Base-by-base conservation (phyloP, 495 filamentous ascomycete genomes). In the Aspergillus steynii region DNA sequence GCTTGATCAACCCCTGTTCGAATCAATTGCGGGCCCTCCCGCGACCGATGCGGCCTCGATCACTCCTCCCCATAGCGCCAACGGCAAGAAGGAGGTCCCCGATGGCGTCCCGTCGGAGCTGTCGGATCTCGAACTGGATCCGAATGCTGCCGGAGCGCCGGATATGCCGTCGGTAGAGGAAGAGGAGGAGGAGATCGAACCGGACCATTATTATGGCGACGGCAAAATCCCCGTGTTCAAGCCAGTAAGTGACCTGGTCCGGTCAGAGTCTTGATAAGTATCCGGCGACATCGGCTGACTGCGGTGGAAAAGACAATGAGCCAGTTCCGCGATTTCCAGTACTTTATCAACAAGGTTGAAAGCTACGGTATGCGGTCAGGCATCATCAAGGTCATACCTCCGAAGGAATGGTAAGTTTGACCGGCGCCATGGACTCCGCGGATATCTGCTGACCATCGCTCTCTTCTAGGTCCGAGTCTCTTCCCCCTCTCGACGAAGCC, bases 311-410 rank as follows among this genome's bases (percentile, higher is more conserved):
- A 90, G 82, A 92, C 89, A 51, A 94, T 97, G 92, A 84, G 89
- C 51, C 92, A 99, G 78, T 99, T 98, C 76, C 82, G 84, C 57
- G 90, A 90, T 73, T 99, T 99, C 77, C 90, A 92, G 72, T 81
- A 81, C 61, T 98, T 93, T 76, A 88, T 96, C 79, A 82, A 86
- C 50, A 95, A 90, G 72, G 86, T 98, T 63, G 89, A 98, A 71
- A 87, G 87, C 61, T 96, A 97, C 73, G 95, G 95, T 65, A 99
- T 98, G 95, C 89, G 90, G 75, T 92, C 92, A 14, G 95, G 95
- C 14, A 97, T 99, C 68, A 83, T 97, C 68, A 98, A 98, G 73
- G 89, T 99, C 51, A 87, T 98, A 61, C 93, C 95, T 32, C 96
- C 95, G 2, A 79, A 89, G 68, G 96, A 97, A 86, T 99, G 95